phyloP scores from a whole-genome alignment of 2,329 filamentous ascomycete genomes.

The Claviceps sp. region DNA sequence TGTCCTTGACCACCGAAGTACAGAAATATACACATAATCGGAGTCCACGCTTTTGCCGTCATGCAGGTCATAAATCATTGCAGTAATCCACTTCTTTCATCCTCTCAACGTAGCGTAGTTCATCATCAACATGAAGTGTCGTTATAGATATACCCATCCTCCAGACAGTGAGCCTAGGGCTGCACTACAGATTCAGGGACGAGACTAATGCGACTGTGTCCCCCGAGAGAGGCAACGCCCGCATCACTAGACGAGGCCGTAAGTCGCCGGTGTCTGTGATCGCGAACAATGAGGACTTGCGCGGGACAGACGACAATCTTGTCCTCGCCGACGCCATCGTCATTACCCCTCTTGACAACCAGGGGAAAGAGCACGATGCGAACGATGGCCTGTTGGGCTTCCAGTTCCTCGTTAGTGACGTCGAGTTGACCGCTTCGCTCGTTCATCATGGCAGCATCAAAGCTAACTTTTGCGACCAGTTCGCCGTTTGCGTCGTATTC shows the following conservation, averaged over 20 bases:
- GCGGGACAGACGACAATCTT: slow-evolving; percentile 93
- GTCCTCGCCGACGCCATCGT: slow-evolving; percentile 74
- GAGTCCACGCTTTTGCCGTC: background rate
- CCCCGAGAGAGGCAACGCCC: slow-evolving; percentile 30
- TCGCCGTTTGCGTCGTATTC: slow-evolving; percentile 93
- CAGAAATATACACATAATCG: background rate
- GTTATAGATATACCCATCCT: slow-evolving; percentile 8
- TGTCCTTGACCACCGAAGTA: background rate
- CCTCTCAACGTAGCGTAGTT: background rate
- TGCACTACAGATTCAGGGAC: slow-evolving; percentile 20
- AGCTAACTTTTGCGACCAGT: slow-evolving; percentile 71
- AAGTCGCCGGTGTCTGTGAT: slow-evolving; percentile 26
- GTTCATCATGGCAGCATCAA: slow-evolving; percentile 92
- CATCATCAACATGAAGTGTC: no score
- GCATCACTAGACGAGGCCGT: slow-evolving; percentile 37
- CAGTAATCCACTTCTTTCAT: background rate
- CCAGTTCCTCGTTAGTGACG: slow-evolving; percentile 61
- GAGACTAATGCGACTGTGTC: slow-evolving; percentile 24
- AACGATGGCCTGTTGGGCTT: slow-evolving; percentile 63
- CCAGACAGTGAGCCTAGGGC: slow-evolving; percentile 20
- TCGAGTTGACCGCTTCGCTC: slow-evolving; percentile 59
- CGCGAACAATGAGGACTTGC: slow-evolving; percentile 68
- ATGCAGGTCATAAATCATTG: background rate
- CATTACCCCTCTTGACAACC: slow-evolving; percentile 91
- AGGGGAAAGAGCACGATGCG: slow-evolving; percentile 91